Evolutionary conservation across 495 filamentous ascomycete species (phyloP).

Genomic region (Annulohypoxylon stygium): DNA sequence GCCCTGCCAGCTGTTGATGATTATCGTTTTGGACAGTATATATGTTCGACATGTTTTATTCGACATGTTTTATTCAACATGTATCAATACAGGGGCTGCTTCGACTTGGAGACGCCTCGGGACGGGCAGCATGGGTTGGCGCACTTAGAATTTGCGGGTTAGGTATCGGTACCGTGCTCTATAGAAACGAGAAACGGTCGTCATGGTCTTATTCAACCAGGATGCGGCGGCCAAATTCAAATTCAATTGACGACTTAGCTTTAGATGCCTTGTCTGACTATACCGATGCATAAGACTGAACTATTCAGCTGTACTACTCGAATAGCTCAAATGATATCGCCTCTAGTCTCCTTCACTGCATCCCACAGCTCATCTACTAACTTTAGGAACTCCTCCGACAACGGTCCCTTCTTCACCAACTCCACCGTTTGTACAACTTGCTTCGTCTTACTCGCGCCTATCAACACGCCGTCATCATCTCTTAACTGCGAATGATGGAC

Average conservation of each 20-base stretch:
- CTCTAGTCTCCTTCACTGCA: slow-evolving; percentile 30
- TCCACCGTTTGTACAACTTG: slow-evolving; percentile 67
- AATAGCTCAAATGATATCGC: slow-evolving; percentile 27
- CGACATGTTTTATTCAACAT: slow-evolving; percentile 38
- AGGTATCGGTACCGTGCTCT: neutral
- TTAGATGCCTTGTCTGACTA: neutral
- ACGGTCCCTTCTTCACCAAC: slow-evolving; percentile 61
- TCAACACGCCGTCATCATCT: slow-evolving; percentile 65
- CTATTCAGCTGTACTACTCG: neutral
- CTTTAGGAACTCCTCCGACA: slow-evolving; percentile 28
- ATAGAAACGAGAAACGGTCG: slow-evolving; percentile 11
- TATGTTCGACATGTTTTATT: slow-evolving; percentile 17
- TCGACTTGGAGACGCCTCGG: neutral
- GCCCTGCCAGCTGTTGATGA: neutral
- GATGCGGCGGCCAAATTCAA: slow-evolving; percentile 9
- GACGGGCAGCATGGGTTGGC: slow-evolving; percentile 30
- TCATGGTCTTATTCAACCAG: slow-evolving; percentile 35
- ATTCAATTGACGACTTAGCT: neutral
- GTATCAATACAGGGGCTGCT: slow-evolving; percentile 28
- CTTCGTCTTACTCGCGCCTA: slow-evolving; percentile 62
- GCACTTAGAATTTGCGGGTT: slow-evolving; percentile 24
- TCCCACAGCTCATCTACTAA: slow-evolving; percentile 39
- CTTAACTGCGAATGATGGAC: slow-evolving; percentile 65
- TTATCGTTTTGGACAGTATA: neutral
- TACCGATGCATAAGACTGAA: neutral